Conservation (phyloP, 176 grass and related monocot species). For the Oropetium thomaeum region DNA sequence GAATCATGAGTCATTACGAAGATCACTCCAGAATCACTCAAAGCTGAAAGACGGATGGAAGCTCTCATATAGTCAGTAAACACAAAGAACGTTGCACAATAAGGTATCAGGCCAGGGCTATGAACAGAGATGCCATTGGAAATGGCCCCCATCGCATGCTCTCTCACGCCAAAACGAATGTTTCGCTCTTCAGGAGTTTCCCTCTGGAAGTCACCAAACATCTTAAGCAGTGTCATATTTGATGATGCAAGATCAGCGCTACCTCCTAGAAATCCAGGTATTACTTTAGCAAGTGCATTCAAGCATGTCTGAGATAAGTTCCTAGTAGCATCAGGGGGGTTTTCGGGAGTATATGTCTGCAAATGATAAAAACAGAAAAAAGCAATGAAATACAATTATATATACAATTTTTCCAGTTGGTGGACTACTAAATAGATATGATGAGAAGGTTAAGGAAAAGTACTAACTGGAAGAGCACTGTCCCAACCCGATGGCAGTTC, state of each 20-base stretch:
- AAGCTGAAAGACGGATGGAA: conserved; percentile 53
- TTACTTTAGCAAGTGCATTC: conserved; percentile 57
- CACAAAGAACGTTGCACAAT: conserved; percentile 64
- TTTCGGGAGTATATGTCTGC: conserved; percentile 38
- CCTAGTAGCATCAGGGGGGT: conserved; percentile 47
- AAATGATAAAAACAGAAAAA: background rate
- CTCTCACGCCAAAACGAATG: conserved; percentile 59
- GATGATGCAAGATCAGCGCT: conserved; percentile 62
- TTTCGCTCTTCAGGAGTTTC: conserved; percentile 54
- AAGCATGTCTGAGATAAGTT: conserved; percentile 53
- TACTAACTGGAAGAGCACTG: conserved; percentile 40
- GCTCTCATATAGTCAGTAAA: conserved; percentile 72
- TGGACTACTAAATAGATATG: background rate
- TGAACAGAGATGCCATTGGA: conserved; percentile 54
- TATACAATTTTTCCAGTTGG: background rate
- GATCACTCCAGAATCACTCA: conserved; percentile 46
- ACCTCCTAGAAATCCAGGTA: conserved; percentile 62
- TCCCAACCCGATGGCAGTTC: conserved; percentile 43
- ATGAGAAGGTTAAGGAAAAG: background rate
- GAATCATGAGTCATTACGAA: conserved; percentile 73
- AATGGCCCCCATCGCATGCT: conserved; percentile 61
- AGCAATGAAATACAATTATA: background rate
- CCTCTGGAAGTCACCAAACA: conserved; percentile 56
- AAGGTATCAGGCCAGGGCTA: conserved; percentile 51
- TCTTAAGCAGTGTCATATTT: conserved; percentile 62